phyloP scores from a whole-genome alignment of 1,139 yeast genomes.

The Lipomyces yarrowii region DNA sequence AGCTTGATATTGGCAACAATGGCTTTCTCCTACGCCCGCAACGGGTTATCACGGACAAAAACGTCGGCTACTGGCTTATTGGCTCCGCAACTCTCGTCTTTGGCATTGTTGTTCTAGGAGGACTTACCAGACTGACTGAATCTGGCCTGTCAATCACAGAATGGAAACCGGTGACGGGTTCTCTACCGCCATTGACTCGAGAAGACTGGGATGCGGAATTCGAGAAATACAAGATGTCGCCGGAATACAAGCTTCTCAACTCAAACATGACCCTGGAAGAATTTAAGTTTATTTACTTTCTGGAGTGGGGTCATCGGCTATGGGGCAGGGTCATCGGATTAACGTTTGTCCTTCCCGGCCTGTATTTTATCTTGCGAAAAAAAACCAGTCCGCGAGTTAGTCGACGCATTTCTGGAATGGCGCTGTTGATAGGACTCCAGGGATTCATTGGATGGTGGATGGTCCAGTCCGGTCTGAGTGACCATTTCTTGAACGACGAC shows the following conservation, averaged over 20 bases:
- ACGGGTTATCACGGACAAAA: conserved; percentile 23
- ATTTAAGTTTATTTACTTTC: conserved; percentile 88
- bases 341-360: conserved; percentile 79
- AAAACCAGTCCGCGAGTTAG: conserved; percentile 73
- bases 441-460: conserved; percentile 99
- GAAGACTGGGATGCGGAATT: conserved; percentile 87
- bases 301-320: conserved; percentile 98
- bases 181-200: conserved; percentile 81
- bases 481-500: conserved; percentile 74
- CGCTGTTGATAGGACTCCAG: conserved; percentile 83
- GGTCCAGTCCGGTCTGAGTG: conserved; percentile 95
- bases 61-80: conserved; percentile 84
- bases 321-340: conserved; percentile 91
- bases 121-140: conserved; percentile 91
- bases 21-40: conserved; percentile 7
- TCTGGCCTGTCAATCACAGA: conserved; percentile 96
- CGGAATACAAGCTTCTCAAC: conserved; percentile 87
- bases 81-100: conserved; percentile 91
- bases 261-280: conserved; percentile 90
- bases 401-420: conserved; percentile 66
- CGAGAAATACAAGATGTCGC: conserved; percentile 75
- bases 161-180: conserved; percentile 97
- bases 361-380: conserved; percentile 70
- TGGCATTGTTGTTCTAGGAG: conserved; percentile 96
- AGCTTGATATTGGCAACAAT: background rate